Conservation (phyloP, 768 basidiomycete genomes). For the Lactarius akahatsu region DNA sequence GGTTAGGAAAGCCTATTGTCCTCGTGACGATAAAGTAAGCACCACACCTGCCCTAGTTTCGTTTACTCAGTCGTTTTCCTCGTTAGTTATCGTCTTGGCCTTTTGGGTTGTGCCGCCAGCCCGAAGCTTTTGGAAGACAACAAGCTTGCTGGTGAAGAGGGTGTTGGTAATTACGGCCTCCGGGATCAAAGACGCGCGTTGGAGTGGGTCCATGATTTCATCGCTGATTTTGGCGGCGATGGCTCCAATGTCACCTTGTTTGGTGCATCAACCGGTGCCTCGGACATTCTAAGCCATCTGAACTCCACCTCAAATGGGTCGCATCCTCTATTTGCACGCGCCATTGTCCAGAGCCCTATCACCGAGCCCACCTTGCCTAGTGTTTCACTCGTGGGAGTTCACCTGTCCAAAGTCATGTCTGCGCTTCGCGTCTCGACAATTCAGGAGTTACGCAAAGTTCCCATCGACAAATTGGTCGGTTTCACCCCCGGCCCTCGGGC, state of each 20-base stretch:
- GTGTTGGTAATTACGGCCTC: slow-evolving; percentile 72
- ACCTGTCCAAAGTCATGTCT: slow-evolving; percentile 62
- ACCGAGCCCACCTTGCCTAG: slow-evolving; percentile 63
- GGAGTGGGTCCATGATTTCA: slow-evolving; percentile 54
- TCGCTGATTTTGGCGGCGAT: slow-evolving; percentile 53
- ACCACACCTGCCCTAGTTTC: slow-evolving; percentile 22
- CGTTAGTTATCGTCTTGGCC: slow-evolving; percentile 68
- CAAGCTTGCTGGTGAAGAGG: slow-evolving; percentile 58
- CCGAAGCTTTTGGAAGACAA: slow-evolving; percentile 68
- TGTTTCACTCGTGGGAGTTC: slow-evolving; percentile 60
- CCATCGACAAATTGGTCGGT: slow-evolving; percentile 56
- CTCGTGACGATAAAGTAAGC: slow-evolving; percentile 76
- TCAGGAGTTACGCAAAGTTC: slow-evolving; percentile 61
- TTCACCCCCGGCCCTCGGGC: slow-evolving; percentile 47
- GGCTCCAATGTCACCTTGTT: slow-evolving; percentile 39
- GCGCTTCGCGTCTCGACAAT: slow-evolving; percentile 52
- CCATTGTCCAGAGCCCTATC: slow-evolving; percentile 72
- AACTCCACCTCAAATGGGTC: slow-evolving; percentile 61
- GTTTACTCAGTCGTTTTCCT: slow-evolving; percentile 16
- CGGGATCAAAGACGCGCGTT: slow-evolving; percentile 44
- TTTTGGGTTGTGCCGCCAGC: slow-evolving; percentile 75
- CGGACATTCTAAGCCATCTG: slow-evolving; percentile 43
- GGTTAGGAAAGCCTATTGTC: slow-evolving; percentile 62
- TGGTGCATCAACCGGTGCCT: slow-evolving; percentile 37
- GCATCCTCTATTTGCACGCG: slow-evolving; percentile 64